Percentiles rank a stretch among this genome's conserved stretches.
These are phyloP conservation scores for Mycena indigotica DNA, from an alignment of 768 basidiomycete species.

Conservation along the genomic window DNA sequence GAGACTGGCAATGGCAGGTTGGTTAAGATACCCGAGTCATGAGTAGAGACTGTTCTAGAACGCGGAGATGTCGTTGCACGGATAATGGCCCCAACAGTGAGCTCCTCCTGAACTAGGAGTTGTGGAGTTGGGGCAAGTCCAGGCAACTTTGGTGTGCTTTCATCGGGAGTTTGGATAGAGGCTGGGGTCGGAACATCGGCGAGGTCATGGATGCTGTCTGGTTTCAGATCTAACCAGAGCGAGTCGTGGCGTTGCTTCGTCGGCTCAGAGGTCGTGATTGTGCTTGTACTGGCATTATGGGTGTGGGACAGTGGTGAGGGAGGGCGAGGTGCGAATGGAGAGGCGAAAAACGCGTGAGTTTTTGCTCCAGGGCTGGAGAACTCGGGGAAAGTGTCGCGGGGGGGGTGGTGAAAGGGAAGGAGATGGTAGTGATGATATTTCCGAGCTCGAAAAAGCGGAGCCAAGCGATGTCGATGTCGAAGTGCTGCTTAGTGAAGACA, in stretches of 20 bases:
- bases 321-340: slow-evolving; percentile 43
- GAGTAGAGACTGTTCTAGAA: slow-evolving; percentile 20
- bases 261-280: slow-evolving; percentile 13
- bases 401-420: slow-evolving; percentile 19
- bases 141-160: slow-evolving; percentile 23
- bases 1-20: slow-evolving; percentile 16
- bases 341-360: slow-evolving; percentile 52
- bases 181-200: slow-evolving; percentile 9
- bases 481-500: slow-evolving; percentile 18
- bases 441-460: slow-evolving; percentile 21
- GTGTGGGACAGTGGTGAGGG: slow-evolving; percentile 36
- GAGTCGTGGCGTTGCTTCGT: slow-evolving; percentile 18
- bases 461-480: slow-evolving; percentile 24
- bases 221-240: slow-evolving; percentile 12
- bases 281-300: slow-evolving; percentile 22
- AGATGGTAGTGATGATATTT: slow-evolving; percentile 20
- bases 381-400: slow-evolving; percentile 17
- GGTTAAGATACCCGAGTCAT: slow-evolving; percentile 26
- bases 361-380: slow-evolving; percentile 32
- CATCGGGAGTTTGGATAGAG: slow-evolving; percentile 12
- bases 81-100: slow-evolving; percentile 19
- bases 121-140: slow-evolving; percentile 13
- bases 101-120: slow-evolving; percentile 13
- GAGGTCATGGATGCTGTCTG: slow-evolving; percentile 12
- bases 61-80: slow-evolving; percentile 26